Evolutionary conservation across 2,329 filamentous ascomycete species (phyloP), one percentile per base, ranked within the genome.

Genomic region (Peltaster fructicola): DNA sequence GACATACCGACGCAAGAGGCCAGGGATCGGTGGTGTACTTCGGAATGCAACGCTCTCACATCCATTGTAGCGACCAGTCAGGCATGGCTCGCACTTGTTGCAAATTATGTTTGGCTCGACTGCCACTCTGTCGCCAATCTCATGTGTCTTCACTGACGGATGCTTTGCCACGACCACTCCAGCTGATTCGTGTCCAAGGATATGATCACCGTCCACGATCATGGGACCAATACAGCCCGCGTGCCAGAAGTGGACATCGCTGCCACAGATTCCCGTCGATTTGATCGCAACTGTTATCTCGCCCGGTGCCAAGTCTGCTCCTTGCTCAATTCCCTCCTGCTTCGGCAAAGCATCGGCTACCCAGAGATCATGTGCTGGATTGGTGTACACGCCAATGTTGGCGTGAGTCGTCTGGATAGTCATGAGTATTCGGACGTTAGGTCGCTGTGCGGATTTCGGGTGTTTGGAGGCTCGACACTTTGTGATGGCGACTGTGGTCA

Each of bases 171-270:
- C 65, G 31, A 93, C 55, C 19, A 61, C 73, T 35, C 84, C 85
- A 4, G 82, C 76, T 20, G 81, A 88, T 57, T 95, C 85, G 61
- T 95, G 85, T 38, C 85, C 85, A 11, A 95, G 72, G 45, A 93
- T 82, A 53, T 93, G 85, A 45, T 84, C 75, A 44, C 67, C 77
- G 38, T 67, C 66, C 23, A 95, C 85, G 35, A 93, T 74, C 84
- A 93, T 93, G 39, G 84, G 84, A 14, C 85, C 85, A 48, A 95
- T 95, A 58, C 78, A 79, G 38, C 85, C 85, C 24, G 77, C 76
- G 49, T 90, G 80, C 85, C 85, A 95, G 61, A 95, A 95, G 57
- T 95, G 85, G 29, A 95, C 74, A 53, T 93, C 84, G 32, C 80
- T 91, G 30, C 85, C 85, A 62, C 88, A 95, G 44, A 95, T 95